Base-by-base conservation (phyloP, 2,329 filamentous ascomycete species). In the Aspergillus alliaceus region DNA sequence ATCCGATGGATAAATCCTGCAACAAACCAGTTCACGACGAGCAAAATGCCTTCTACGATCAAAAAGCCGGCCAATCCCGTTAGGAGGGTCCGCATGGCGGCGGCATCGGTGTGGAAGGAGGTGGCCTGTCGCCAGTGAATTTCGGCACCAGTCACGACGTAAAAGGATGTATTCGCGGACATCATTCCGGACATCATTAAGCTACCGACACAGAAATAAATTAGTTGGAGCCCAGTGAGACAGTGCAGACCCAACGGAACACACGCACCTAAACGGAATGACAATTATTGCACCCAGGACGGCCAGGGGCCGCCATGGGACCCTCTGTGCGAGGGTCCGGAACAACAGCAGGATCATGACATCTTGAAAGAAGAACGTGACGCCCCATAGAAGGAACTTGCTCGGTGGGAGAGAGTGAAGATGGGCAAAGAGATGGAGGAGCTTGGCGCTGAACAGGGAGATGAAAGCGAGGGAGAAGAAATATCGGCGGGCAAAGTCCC, bases 71-170 rank as follows among this genome's bases (percentile, higher is more conserved):
- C 69, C 52, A 74, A 56, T 0, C 71, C 72, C 7, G 70, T 66
- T 14, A 73, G 59, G 0, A 74, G 57, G 3, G 71, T 73, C 8
- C 67, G 63, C 34, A 73, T 64, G 24, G 70, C 69, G 7, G 70
- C 70, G 2, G 71, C 68, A 53, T 72, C 70, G 51, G 64, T 60
- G 42, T 69, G 69, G 57, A 73, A 72, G 29, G 65, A 63, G 29
- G 64, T 66, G 39, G 69, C 68, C 51, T 73, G 71, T 54, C 67
- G 64, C 72, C 72, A 74, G 62, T 74, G 71, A 39, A 74, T 73
- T 57, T 74, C 72, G 27, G 71, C 70, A 7, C 72, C 71, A 34
- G 68, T 72, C 12, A 68, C 65, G 25, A 72, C 53, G 50, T 68
- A 74, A 49, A 74, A 72, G 32, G 70, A 73, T 48, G 64, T 65